These are phyloP conservation scores for Pichia sp. DNA, from an alignment of 1,139 yeast genomes.

Conservation along the genomic window DNA sequence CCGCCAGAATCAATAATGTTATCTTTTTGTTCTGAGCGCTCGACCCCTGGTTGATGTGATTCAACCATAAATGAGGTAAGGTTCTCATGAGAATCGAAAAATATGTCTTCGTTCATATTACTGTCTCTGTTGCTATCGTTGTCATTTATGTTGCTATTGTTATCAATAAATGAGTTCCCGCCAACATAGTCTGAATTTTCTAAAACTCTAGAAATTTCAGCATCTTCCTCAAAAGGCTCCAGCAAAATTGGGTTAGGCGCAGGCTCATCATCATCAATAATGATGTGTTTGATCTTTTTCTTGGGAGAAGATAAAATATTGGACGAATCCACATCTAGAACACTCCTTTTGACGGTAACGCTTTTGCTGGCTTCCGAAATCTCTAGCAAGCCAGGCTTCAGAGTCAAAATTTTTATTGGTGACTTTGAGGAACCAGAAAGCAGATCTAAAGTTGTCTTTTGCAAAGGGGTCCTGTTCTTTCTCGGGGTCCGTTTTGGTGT, in stretches of 20 bases:
- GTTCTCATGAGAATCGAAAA: background rate
- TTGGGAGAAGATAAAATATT: background rate
- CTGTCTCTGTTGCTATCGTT: background rate
- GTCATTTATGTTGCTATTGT: background rate
- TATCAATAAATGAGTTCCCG: slow-evolving; percentile 8
- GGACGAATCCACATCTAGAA: background rate
- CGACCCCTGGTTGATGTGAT: background rate
- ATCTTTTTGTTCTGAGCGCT: background rate
- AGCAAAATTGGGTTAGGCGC: background rate
- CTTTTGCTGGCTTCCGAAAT: slow-evolving; percentile 2
- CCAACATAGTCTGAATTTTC: slow-evolving; percentile 14
- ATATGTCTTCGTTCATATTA: background rate
- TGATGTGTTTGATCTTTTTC: slow-evolving; percentile 3
- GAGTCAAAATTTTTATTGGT: slow-evolving; percentile 10
- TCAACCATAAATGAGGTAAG: background rate
- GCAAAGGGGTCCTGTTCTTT: slow-evolving; percentile 8
- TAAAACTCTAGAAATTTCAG: slow-evolving; percentile 14
- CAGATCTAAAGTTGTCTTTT: slow-evolving; percentile 11
- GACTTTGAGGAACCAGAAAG: slow-evolving; percentile 12
- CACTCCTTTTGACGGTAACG: background rate
- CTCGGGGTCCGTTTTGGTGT: slow-evolving; percentile 18
- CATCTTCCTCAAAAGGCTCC: slow-evolving; percentile 16
- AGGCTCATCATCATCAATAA: background rate
- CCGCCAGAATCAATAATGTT: background rate
- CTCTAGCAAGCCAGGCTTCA: slow-evolving; percentile 3